Evolutionary conservation across 805 yeast species (phyloP).

Genomic region (Myxozyma melibiosi): DNA sequence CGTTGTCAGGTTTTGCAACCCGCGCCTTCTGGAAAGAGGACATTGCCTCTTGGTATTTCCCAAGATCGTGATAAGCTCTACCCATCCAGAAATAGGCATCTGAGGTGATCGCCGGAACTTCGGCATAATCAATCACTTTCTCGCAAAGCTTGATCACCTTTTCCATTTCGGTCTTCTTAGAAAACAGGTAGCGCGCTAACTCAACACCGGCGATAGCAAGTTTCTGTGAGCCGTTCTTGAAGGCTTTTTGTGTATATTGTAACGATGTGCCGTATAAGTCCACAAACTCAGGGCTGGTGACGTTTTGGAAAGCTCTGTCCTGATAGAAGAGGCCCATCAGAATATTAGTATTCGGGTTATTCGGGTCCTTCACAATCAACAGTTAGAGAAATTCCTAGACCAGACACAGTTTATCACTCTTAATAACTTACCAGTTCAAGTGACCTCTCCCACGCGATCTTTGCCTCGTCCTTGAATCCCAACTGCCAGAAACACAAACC

Average conservation of each 20-base stretch:
- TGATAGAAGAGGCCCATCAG: slow-evolving; percentile 69
- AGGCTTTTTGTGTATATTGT: slow-evolving; percentile 46
- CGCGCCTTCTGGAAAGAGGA: slow-evolving; percentile 71
- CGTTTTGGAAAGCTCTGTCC: slow-evolving; percentile 63
- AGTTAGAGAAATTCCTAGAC: neutral
- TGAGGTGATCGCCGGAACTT: slow-evolving; percentile 50
- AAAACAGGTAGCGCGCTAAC: slow-evolving; percentile 70
- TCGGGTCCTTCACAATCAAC: slow-evolving; percentile 47
- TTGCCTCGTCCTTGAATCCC: slow-evolving; percentile 75
- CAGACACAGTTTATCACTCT: neutral
- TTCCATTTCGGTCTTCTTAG: slow-evolving; percentile 59
- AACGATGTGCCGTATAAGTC: slow-evolving; percentile 62
- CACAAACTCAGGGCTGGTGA: slow-evolving; percentile 57
- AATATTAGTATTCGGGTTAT: slow-evolving; percentile 61
- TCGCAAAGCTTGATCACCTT: slow-evolving; percentile 59
- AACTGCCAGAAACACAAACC: slow-evolving; percentile 93
- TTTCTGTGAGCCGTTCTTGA: slow-evolving; percentile 46
- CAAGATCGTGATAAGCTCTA: slow-evolving; percentile 63
- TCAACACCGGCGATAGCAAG: slow-evolving; percentile 62
- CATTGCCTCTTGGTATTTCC: slow-evolving; percentile 71
- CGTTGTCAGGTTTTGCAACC: slow-evolving; percentile 59
- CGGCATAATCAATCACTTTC: slow-evolving; percentile 49
- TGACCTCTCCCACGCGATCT: slow-evolving; percentile 79
- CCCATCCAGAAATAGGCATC: slow-evolving; percentile 86
- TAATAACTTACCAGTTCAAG: slow-evolving; percentile 50